Evolutionary conservation across 495 filamentous ascomycete genomes (phyloP).

Genomic region (Daldinia concentrica): DNA sequence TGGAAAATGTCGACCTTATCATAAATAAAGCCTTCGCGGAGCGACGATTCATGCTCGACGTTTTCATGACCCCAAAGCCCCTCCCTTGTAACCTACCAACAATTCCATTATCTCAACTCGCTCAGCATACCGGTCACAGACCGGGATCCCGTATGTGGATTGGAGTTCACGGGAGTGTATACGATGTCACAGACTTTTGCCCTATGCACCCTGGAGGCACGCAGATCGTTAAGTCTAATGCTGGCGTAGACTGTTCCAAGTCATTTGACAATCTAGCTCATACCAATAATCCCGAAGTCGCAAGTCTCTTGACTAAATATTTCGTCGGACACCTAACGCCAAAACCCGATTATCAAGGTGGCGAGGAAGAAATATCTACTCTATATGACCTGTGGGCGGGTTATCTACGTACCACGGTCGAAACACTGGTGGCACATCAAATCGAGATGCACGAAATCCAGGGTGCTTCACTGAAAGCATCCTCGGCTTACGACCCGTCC

Average conservation of each 20-base stretch:
- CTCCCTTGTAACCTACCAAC: slow-evolving; percentile 59
- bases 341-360: slow-evolving; percentile 57
- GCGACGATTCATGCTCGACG: slow-evolving; percentile 63
- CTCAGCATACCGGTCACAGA: slow-evolving; percentile 58
- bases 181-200: slow-evolving; percentile 61
- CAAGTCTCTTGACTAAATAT: slow-evolving; percentile 60
- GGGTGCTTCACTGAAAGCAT: slow-evolving; percentile 47
- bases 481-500: slow-evolving; percentile 24
- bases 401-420: slow-evolving; percentile 57
- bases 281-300: slow-evolving; percentile 61
- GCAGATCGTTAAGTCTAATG: slow-evolving; percentile 62
- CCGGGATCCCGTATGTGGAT: slow-evolving; percentile 61
- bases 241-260: slow-evolving; percentile 60
- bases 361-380: slow-evolving; percentile 47
- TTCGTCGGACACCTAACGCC: slow-evolving; percentile 60
- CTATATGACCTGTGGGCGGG: slow-evolving; percentile 59
- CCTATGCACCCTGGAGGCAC: slow-evolving; percentile 62
- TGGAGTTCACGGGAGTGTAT: slow-evolving; percentile 59
- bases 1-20: slow-evolving; percentile 57
- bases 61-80: slow-evolving; percentile 63
- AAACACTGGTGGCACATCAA: slow-evolving; percentile 59
- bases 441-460: slow-evolving; percentile 62
- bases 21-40: slow-evolving; percentile 62
- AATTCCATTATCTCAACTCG: slow-evolving; percentile 59
- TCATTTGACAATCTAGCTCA: slow-evolving; percentile 63